A percentile compares a stretch with the other conserved stretches of the same genome.
phyloP scores from a whole-genome alignment of 805 yeast species.

The Ogataea angusta region DNA sequence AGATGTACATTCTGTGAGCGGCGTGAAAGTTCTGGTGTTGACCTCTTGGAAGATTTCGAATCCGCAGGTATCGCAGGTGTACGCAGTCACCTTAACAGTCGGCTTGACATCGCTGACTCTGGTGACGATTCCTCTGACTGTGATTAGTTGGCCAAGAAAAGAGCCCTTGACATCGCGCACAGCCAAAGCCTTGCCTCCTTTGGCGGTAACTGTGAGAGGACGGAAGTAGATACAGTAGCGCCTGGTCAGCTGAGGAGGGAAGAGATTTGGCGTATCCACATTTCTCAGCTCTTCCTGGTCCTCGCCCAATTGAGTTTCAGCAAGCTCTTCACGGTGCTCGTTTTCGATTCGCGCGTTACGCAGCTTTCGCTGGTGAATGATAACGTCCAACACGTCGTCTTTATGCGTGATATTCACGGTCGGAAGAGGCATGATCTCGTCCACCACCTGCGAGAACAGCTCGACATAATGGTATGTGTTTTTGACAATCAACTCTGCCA shows the following conservation, averaged over 20 bases:
- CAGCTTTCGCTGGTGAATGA: slow-evolving; percentile 82
- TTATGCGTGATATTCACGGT: slow-evolving; percentile 72
- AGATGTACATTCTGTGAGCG: slow-evolving; percentile 85
- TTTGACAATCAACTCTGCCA: slow-evolving; percentile 58
- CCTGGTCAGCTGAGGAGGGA: slow-evolving; percentile 84
- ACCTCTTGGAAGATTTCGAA: slow-evolving; percentile 96
- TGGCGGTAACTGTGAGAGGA: slow-evolving; percentile 54
- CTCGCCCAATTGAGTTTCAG: slow-evolving; percentile 37
- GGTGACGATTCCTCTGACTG: slow-evolving; percentile 91
- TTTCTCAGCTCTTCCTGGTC: slow-evolving; percentile 16
- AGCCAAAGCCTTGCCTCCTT: slow-evolving; percentile 59
- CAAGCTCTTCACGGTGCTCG: slow-evolving; percentile 62
- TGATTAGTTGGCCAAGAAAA: slow-evolving; percentile 80
- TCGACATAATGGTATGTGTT: slow-evolving; percentile 82
- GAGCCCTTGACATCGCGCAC: slow-evolving; percentile 88
- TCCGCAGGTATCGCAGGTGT: slow-evolving; percentile 97
- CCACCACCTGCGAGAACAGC: slow-evolving; percentile 70
- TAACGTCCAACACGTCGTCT: slow-evolving; percentile 91
- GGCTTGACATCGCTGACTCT: slow-evolving; percentile 97
- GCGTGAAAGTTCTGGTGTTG: slow-evolving; percentile 75
- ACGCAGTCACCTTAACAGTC: slow-evolving; percentile 83
- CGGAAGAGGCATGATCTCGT: slow-evolving; percentile 83
- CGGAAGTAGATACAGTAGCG: slow-evolving; percentile 83
- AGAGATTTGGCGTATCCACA: slow-evolving; percentile 45
- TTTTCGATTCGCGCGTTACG: slow-evolving; percentile 72